A percentile compares a stretch with the other conserved stretches of the same genome.
Conservation (phyloP, 31 red algal genomes). For the Odonthalia washingtoniensis region DNA sequence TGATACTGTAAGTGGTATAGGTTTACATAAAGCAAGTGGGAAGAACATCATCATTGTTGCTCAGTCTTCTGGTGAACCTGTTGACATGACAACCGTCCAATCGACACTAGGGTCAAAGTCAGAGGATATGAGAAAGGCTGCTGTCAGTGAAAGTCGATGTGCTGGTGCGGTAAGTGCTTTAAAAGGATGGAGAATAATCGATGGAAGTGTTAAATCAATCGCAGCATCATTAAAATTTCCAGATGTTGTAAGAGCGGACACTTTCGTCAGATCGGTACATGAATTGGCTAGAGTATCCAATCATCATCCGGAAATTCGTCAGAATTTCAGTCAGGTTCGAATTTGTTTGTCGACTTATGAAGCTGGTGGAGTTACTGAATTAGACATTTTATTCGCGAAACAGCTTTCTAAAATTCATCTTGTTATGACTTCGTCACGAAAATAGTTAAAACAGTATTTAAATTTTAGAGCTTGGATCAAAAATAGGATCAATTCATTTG, state of each 20-base stretch:
- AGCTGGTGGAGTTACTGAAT: neutral
- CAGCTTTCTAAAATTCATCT: neutral
- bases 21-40: neutral
- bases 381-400: neutral
- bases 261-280: neutral
- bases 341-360: neutral
- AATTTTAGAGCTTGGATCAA: too few species aligned
- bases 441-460: too few species aligned
- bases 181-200: neutral
- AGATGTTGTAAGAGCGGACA: neutral
- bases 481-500: too few species aligned
- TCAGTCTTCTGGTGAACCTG: neutral
- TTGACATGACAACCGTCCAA: neutral
- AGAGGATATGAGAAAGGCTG: neutral
- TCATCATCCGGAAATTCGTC: neutral
- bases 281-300: neutral
- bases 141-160: neutral
- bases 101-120: neutral
- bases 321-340: neutral
- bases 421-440: neutral
- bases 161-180: neutral
- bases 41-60: neutral
- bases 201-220: neutral
- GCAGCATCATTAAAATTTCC: neutral
- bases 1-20: neutral